A percentile compares a stretch with the other conserved stretches of the same genome.
Conservation (phyloP, 352 stramenopile genomes). For the Ophiocytium majus region DNA sequence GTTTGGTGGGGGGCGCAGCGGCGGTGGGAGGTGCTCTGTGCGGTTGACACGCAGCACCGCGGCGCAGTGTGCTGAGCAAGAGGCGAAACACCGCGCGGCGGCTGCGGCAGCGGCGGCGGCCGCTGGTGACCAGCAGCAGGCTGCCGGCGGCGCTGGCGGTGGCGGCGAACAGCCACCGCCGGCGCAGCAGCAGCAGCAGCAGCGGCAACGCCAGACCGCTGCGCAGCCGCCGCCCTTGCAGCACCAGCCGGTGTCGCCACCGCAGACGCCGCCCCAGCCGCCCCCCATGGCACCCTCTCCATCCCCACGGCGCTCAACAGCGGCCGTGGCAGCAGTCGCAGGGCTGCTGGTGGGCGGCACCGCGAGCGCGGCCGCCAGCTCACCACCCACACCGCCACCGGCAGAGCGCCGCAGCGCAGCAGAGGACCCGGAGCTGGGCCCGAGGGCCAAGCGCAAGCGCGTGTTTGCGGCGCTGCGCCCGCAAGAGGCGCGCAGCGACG, state of each 20-base stretch:
- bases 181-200: not conserved
- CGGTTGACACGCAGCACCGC: not conserved
- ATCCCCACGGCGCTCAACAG: no score
- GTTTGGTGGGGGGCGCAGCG: not conserved
- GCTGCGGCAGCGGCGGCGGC: no score
- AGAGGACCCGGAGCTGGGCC: not conserved
- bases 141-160: no score
- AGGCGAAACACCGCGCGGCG: no score
- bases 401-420: not conserved
- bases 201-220: not conserved
- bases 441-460: not conserved
- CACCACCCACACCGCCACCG: no score
- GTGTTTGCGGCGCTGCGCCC: not conserved
- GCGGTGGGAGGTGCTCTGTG: not conserved
- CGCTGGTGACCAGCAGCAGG: no score
- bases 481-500: not conserved
- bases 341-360: no score
- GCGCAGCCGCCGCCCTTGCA: no score
- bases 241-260: not conserved
- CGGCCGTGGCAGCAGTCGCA: not conserved
- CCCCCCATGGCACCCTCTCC: no score
- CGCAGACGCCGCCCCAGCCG: no score
- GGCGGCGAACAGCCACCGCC: not conserved
- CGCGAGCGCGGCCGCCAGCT: no score
- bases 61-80: no score